Base-by-base conservation (phyloP, 768 basidiomycete species). In the Mycena rebaudengoi region DNA sequence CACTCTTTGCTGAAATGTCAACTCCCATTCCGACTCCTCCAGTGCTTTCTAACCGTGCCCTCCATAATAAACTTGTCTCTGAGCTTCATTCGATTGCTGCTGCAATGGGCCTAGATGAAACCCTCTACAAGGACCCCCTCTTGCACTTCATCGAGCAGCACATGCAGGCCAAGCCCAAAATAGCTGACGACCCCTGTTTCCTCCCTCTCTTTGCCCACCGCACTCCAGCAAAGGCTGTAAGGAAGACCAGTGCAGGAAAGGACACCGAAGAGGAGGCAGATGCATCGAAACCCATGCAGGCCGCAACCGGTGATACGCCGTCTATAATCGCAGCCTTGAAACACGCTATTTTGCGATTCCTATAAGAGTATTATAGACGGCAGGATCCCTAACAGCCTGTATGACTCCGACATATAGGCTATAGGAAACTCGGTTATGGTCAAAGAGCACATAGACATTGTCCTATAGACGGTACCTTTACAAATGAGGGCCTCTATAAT, bases 161-260 rank as follows among this genome's bases (percentile, higher is more conserved):
- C 16, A 57, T 57, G 13, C 29, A 3, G 13, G 14, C 1, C 4
- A n/a, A 57, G 2, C 55, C 55, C 4, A 10, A 37, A 25, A 1
- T 57, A 0, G 55, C 55, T 3, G 55, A 57, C 5, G 44, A 57
- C 23, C 55, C 43, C 3, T 32, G 13, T 14, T 37, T 57, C 14
- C 4, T n/a, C 14, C 55, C 55, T 21, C 32, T 46, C 23, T 46
- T 57, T 20, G 44, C 12, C 8, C 55, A 57, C 23, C 55, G 55
- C 3, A 12, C 55, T 16, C 16, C 2, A 1, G 10, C 55, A 1
- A 40, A 28, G n/a, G 3, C 54, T 2, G 11, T 10, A 0, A 44
- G 55, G 1, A 57, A 57, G 33, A 57, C 20, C 23, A 57, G 55
- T 33, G 55, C 16, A 11, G 43, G 28, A 14, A 57, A 57, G 23